A percentile compares a stretch with the other conserved stretches of the same genome.
These are phyloP conservation scores for Epichloe sylvatica DNA, from an alignment of 2,329 filamentous ascomycete species.

Conservation along the genomic window DNA sequence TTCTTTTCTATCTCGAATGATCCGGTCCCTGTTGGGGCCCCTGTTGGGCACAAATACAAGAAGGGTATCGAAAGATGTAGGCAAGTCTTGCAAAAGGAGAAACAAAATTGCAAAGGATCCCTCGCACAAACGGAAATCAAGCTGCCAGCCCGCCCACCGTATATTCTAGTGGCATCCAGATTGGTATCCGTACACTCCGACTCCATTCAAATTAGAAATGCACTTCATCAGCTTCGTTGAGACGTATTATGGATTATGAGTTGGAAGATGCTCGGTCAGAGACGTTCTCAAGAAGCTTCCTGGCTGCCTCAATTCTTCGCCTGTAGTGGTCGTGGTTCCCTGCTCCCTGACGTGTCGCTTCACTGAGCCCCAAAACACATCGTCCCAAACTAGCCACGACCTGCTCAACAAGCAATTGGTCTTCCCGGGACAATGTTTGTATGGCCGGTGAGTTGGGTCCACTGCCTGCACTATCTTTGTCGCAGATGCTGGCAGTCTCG, in stretches of 20 bases:
- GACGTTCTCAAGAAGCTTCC: conserved; percentile 47
- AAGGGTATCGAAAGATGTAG: conserved; percentile 15
- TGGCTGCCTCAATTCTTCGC: conserved; percentile 60
- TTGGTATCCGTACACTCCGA: no score
- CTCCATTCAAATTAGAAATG: neutral
- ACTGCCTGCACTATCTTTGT: conserved; percentile 17
- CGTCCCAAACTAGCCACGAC: conserved; percentile 45
- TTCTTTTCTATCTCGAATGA: neutral
- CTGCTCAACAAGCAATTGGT: conserved; percentile 45
- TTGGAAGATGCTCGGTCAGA: neutral
- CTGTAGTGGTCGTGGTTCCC: conserved; percentile 53
- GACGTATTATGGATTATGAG: neutral
- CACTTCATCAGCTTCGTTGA: conserved; percentile 1
- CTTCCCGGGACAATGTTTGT: conserved; percentile 36
- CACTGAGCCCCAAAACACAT: conserved; percentile 44
- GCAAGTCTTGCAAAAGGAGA: conserved; percentile 1
- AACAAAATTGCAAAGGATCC: neutral
- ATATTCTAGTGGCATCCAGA: no score
- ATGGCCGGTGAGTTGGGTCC: conserved; percentile 27
- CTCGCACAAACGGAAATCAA: neutral
- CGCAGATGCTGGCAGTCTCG: conserved; percentile 30
- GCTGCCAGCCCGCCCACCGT: neutral
- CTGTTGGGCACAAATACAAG: conserved; percentile 5
- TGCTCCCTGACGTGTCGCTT: conserved; percentile 38
- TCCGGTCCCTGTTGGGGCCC: neutral